A percentile compares a stretch with the other conserved stretches of the same genome.
phyloP scores from a whole-genome alignment of 2,329 filamentous ascomycete genomes.

The Exophiala dermatitidis region DNA sequence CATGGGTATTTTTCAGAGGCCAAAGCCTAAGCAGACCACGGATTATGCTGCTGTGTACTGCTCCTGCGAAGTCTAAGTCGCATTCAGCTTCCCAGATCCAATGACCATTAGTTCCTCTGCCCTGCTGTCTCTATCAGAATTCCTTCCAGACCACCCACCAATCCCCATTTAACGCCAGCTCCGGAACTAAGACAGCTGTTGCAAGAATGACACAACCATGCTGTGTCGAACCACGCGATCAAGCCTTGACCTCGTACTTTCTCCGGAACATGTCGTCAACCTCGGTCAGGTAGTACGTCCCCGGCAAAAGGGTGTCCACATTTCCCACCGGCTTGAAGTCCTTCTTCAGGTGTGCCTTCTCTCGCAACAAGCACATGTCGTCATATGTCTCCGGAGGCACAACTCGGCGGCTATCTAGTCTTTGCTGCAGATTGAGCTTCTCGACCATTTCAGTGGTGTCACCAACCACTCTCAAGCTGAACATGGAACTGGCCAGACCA shows the following conservation, averaged over 20 bases:
- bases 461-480: slow-evolving; percentile 60
- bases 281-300: slow-evolving; percentile 71
- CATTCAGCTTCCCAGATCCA: slow-evolving; percentile 2
- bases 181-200: slow-evolving; percentile 17
- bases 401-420: slow-evolving; percentile 57
- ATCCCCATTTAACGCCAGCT: slow-evolving; percentile 16
- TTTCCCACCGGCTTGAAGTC: slow-evolving; percentile 64
- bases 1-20: neutral
- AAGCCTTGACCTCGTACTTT: slow-evolving; percentile 68
- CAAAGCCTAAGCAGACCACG: neutral
- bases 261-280: slow-evolving; percentile 83
- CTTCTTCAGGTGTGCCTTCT: slow-evolving; percentile 78
- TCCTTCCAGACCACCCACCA: slow-evolving; percentile 13
- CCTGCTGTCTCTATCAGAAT: slow-evolving; percentile 7
- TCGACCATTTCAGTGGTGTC: slow-evolving; percentile 62
- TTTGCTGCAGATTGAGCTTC: slow-evolving; percentile 61
- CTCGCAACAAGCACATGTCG: slow-evolving; percentile 70
- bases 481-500: slow-evolving; percentile 66
- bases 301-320: slow-evolving; percentile 56
- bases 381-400: slow-evolving; percentile 69
- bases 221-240: slow-evolving; percentile 28
- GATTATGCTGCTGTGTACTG: slow-evolving; percentile 17
- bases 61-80: slow-evolving; percentile 2
- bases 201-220: slow-evolving; percentile 13
- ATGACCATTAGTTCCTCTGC: slow-evolving; percentile 8